Percentiles rank a stretch among this genome's conserved stretches.
These are phyloP conservation scores for Cochlearia excelsa DNA, from an alignment of 345 rosid genomes.

Conservation along the genomic window DNA sequence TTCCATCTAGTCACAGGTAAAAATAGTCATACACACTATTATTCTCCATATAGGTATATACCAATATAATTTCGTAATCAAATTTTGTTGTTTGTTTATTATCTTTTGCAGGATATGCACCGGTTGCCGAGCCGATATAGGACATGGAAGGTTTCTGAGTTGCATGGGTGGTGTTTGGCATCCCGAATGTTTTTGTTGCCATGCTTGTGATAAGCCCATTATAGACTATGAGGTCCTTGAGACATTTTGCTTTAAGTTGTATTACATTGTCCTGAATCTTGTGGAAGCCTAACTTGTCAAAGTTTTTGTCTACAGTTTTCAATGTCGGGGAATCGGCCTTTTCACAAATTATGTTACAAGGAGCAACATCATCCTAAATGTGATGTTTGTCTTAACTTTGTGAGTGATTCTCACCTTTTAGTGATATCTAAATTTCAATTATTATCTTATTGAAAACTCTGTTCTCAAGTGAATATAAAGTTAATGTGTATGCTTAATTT, in stretches of 20 bases:
- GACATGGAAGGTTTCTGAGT: conserved; percentile 67
- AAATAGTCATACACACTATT: background rate
- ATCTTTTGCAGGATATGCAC: conserved; percentile 54
- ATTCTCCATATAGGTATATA: background rate
- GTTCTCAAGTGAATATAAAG: conserved; percentile 3
- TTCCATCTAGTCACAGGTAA: conserved; percentile 65
- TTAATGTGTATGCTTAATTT: background rate
- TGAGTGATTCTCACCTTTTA: conserved; percentile 43
- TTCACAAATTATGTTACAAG: conserved; percentile 83
- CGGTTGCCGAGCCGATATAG: conserved; percentile 69
- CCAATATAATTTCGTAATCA: background rate
- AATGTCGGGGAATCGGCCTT: conserved; percentile 64
- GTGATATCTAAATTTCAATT: background rate
- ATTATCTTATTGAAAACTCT: background rate
- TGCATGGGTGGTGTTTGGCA: conserved; percentile 84
- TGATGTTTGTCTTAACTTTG: conserved; percentile 82
- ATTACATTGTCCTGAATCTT: conserved; percentile 21
- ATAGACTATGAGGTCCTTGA: conserved; percentile 63
- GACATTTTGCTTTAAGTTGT: conserved; percentile 7
- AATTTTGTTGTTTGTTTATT: conserved; percentile 13
- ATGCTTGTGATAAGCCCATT: conserved; percentile 67
- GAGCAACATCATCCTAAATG: conserved; percentile 83
- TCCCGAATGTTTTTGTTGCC: conserved; percentile 84
- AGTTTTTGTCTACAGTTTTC: conserved; percentile 48
- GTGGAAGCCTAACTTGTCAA: conserved; percentile 24